A percentile compares a stretch with the other conserved stretches of the same genome.
These are phyloP conservation scores for Actinomortierella wolfii DNA, from an alignment of 371 early-diverging fungal genomes.

Conservation along the genomic window DNA sequence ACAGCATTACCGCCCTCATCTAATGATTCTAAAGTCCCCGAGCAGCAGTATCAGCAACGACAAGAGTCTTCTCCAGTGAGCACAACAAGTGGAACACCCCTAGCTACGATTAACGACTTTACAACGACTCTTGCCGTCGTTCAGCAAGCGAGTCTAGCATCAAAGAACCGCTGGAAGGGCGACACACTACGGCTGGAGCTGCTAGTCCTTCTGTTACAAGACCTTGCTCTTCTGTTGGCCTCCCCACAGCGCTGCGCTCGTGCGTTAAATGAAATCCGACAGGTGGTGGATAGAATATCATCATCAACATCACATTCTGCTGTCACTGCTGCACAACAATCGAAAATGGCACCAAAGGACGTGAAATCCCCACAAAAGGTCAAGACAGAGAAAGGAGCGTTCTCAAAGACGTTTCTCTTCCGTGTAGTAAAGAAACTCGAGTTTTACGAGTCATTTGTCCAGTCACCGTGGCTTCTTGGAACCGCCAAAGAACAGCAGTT, in stretches of 20 bases:
- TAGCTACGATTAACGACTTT: constrained; percentile 32
- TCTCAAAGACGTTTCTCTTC: constrained; percentile 16
- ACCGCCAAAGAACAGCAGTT: constrained; percentile 16
- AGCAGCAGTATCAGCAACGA: too few relatives aligned
- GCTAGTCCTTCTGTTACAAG: constrained; percentile 23
- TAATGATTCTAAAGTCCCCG: neutral
- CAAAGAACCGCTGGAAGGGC: constrained; percentile 36
- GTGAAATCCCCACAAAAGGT: neutral
- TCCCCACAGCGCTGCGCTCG: constrained; percentile 21
- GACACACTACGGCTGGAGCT: constrained; percentile 39
- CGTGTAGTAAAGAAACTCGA: constrained; percentile 38
- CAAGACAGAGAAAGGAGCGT: neutral
- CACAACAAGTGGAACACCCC: too few relatives aligned
- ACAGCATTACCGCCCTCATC: neutral
- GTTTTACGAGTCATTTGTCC: constrained; percentile 34
- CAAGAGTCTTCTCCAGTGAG: too few relatives aligned
- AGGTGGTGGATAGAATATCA: neutral
- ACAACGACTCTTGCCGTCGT: constrained; percentile 38
- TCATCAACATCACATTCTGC: neutral
- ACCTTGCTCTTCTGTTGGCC: constrained; percentile 24
- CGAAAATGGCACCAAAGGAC: too few relatives aligned
- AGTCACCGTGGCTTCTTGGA: neutral
- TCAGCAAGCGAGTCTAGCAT: constrained; percentile 22
- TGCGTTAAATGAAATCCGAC: constrained; percentile 3
- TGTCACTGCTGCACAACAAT: too few relatives aligned